Conservation (phyloP, 163 green algal species). For the Chlamydomonas reinhardtii region DNA sequence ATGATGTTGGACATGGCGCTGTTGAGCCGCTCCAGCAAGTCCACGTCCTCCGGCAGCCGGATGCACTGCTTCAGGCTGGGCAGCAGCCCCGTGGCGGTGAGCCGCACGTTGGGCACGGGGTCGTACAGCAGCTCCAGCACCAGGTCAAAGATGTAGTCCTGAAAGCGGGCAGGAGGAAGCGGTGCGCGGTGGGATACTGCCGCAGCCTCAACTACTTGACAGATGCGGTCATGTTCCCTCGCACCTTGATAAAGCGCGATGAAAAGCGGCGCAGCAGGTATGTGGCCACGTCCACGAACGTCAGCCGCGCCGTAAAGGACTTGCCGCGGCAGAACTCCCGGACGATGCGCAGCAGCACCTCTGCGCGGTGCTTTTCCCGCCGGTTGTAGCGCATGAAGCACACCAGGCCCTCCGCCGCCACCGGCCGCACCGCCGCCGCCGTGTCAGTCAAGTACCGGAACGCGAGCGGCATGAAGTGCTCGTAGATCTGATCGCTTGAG, state of each 20-base stretch:
- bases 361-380: constrained; percentile 64
- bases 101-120: constrained; percentile 77
- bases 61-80: constrained; percentile 76
- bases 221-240: no score
- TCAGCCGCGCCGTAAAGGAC: constrained; percentile 64
- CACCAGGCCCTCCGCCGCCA: constrained; percentile 63
- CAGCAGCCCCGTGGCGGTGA: constrained; percentile 54
- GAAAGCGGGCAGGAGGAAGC: no score
- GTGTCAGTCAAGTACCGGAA: constrained; percentile 64
- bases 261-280: constrained; percentile 69
- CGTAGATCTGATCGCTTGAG: constrained; percentile 64
- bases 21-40: constrained; percentile 82
- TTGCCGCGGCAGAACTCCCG: constrained; percentile 72
- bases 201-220: no score
- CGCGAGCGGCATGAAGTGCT: constrained; percentile 71
- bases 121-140: constrained; percentile 77
- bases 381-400: constrained; percentile 55
- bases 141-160: constrained; percentile 70
- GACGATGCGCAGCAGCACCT: constrained; percentile 72
- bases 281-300: constrained; percentile 66
- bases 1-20: constrained; percentile 81
- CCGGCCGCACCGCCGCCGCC: constrained; percentile 55
- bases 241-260: constrained; percentile 70
- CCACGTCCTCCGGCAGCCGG: constrained; percentile 80
- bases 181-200: no score